Percentiles rank a stretch among this genome's conserved stretches.
Evolutionary conservation across 192 early-diverging fungal species (phyloP).

Genomic region (Paraglomus brasilianum): DNA sequence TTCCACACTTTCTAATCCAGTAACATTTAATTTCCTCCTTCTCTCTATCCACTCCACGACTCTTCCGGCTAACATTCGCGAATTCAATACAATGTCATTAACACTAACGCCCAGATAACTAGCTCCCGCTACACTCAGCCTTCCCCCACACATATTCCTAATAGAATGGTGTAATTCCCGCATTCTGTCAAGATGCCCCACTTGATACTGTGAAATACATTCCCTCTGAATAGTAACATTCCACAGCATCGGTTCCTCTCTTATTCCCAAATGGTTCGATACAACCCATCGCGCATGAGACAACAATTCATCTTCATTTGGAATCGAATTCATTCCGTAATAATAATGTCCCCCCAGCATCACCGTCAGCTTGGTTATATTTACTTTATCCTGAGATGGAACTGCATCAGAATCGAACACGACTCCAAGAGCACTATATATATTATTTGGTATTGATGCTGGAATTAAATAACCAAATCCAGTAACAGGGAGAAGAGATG

Average conservation of each 20-base stretch:
- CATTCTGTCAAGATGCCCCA: conserved; percentile 76
- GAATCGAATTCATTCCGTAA: conserved; percentile 32
- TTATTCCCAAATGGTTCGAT: conserved; percentile 59
- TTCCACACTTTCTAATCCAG: conserved; percentile 29
- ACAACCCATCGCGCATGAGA: conserved; percentile 58
- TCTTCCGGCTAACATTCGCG: conserved; percentile 55
- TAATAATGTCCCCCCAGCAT: conserved; percentile 91
- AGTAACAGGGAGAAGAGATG: conserved; percentile 55
- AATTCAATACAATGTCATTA: conserved; percentile 75
- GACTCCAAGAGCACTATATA: conserved; percentile 61
- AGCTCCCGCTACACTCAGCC: conserved; percentile 73
- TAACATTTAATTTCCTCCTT: conserved; percentile 30
- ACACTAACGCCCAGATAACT: conserved; percentile 84
- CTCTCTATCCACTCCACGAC: conserved; percentile 34
- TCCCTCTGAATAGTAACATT: conserved; percentile 59
- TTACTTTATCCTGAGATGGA: conserved; percentile 59
- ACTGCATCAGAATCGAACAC: conserved; percentile 86
- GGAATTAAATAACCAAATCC: conserved; percentile 95
- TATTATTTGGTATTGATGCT: conserved; percentile 51
- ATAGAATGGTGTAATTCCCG: conserved; percentile 60
- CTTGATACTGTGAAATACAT: conserved; percentile 89
- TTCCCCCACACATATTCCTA: conserved; percentile 44
- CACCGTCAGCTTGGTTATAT: conserved; percentile 64
- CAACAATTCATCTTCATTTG: conserved; percentile 38
- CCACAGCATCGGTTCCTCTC: conserved; percentile 42